phyloP scores from a whole-genome alignment of 768 basidiomycete species.

The Tricholoma flavovirens region DNA sequence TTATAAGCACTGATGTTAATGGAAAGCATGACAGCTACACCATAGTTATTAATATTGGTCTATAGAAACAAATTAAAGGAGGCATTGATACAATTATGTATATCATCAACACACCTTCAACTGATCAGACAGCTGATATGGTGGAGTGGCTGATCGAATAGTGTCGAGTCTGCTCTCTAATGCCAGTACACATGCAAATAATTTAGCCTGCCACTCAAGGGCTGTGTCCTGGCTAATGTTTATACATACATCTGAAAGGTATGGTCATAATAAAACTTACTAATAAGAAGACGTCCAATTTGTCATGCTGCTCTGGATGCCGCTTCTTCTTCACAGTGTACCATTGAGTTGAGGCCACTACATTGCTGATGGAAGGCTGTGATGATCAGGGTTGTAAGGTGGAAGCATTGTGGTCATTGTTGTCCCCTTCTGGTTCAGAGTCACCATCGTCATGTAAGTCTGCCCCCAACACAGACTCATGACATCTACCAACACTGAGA shows the following conservation, averaged over 20 bases:
- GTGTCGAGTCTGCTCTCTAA: not conserved
- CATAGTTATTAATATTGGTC: not conserved
- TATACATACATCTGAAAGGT: too few relatives aligned
- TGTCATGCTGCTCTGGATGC: not conserved
- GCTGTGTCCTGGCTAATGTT: not conserved
- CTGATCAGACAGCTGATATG: not conserved
- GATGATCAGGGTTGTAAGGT: not conserved
- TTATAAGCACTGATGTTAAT: too few relatives aligned
- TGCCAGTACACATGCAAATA: not conserved
- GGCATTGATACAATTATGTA: too few relatives aligned
- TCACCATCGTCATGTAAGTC: too few relatives aligned
- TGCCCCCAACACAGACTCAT: too few relatives aligned
- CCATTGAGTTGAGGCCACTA: not conserved
- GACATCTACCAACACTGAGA: too few relatives aligned
- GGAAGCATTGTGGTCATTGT: not conserved
- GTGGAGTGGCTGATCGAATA: not conserved
- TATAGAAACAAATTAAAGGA: too few relatives aligned
- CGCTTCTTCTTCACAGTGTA: not conserved
- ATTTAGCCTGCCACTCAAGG: not conserved
- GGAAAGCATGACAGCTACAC: not conserved
- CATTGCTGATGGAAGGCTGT: not conserved
- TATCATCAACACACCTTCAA: not conserved
- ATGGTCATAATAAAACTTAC: not conserved
- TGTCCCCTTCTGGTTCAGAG: not conserved
- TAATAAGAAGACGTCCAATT: not conserved